Evolutionary conservation across 2,329 filamentous ascomycete genomes (phyloP).

Genomic region (Trichoderma koningii): DNA sequence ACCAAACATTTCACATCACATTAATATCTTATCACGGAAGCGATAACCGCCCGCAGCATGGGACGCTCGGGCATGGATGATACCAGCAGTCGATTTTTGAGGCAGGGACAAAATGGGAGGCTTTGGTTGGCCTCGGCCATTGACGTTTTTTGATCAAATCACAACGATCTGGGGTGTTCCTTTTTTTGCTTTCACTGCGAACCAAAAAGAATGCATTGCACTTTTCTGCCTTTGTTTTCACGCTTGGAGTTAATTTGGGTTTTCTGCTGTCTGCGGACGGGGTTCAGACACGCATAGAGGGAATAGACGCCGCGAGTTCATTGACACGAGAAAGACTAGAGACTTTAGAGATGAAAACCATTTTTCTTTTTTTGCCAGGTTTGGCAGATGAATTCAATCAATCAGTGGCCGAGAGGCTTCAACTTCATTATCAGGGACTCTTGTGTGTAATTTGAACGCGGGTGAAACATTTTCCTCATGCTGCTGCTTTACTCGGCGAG

Average conservation of each 20-base stretch:
- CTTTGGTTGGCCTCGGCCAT: slow-evolving; percentile 9
- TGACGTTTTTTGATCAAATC: not conserved
- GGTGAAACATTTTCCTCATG: too few relatives aligned
- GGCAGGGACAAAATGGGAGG: slow-evolving; percentile 16
- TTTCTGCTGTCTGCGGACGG: slow-evolving; percentile 26
- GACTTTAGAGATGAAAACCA: slow-evolving; percentile 22
- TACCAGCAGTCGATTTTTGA: slow-evolving; percentile 12
- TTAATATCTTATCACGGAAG: slow-evolving; percentile 24
- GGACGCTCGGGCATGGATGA: slow-evolving; percentile 11
- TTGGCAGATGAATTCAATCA: slow-evolving; percentile 13
- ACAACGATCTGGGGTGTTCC: not conserved
- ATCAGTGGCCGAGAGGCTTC: slow-evolving; percentile 13
- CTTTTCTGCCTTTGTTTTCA: slow-evolving; percentile 15
- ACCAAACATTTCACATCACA: slow-evolving; percentile 12
- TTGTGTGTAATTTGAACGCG: not conserved
- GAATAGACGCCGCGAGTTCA: slow-evolving; percentile 27
- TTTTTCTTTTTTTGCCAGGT: not conserved
- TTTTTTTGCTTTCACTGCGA: slow-evolving; percentile 16
- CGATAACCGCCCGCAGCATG: slow-evolving; percentile 8
- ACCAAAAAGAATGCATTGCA: slow-evolving; percentile 13
- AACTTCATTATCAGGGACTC: not conserved
- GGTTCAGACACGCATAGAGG: slow-evolving; percentile 28
- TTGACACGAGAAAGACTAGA: slow-evolving; percentile 25
- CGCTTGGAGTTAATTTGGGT: slow-evolving; percentile 32
- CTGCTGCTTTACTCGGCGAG: too few relatives aligned